phyloP scores from a whole-genome alignment of 352 stramenopile genomes.

The Pythium insidiosum region DNA sequence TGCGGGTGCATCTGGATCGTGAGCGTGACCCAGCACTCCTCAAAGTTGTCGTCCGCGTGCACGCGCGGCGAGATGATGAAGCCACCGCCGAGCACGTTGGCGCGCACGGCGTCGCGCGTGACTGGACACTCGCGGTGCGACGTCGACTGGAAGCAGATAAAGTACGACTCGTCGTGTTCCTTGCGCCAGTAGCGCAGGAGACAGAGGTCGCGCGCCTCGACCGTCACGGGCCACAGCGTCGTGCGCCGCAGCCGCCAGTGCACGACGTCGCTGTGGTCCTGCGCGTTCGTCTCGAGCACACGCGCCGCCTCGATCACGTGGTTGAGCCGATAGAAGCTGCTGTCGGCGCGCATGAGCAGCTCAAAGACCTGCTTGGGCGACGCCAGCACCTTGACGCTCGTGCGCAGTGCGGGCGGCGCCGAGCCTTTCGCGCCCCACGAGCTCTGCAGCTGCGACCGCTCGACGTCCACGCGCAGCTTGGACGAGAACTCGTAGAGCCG shows the following conservation, averaged over 20 bases:
- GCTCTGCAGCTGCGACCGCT: conserved; percentile 36
- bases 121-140: conserved; percentile 45
- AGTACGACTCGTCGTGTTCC: conserved; percentile 72
- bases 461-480: conserved; percentile 62
- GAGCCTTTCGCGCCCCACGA: conserved; percentile 16
- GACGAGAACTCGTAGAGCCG: conserved; percentile 67
- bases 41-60: conserved; percentile 48
- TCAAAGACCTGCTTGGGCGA: conserved; percentile 70
- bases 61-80: conserved; percentile 51
- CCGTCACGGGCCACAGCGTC: conserved; percentile 65
- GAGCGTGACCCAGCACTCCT: conserved; percentile 74
- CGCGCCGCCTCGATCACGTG: conserved; percentile 60
- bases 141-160: conserved; percentile 85
- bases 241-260: conserved; percentile 66
- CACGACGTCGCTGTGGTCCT: conserved; percentile 73
- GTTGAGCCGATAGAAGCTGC: conserved; percentile 63
- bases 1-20: conserved; percentile 80
- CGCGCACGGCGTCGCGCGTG: conserved; percentile 27
- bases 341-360: conserved; percentile 63
- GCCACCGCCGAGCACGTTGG: conserved; percentile 57
- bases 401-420: conserved; percentile 51
- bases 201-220: conserved; percentile 62
- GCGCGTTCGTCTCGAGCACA: conserved; percentile 53
- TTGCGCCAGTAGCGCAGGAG: conserved; percentile 80
- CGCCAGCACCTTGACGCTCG: conserved; percentile 59